These are phyloP conservation scores for Morella rubra DNA, from an alignment of 306 rosid species.

Conservation along the genomic window DNA sequence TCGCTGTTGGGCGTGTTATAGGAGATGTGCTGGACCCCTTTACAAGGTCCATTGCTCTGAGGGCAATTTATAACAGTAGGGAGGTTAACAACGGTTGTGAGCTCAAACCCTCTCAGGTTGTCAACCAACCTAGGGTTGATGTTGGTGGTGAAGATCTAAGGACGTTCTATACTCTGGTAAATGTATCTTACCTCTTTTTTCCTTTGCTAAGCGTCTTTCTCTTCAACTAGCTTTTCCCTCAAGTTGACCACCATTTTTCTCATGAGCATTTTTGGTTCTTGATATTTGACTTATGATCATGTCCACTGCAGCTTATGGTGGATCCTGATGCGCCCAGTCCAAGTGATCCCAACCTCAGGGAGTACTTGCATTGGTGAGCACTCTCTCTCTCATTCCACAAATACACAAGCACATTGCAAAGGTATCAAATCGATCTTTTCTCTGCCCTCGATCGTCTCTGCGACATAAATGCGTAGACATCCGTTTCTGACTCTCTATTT, in stretches of 20 bases:
- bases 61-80: constrained; percentile 28
- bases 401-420: too few species aligned
- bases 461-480: too few species aligned
- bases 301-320: constrained; percentile 47
- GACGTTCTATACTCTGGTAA: constrained; percentile 60
- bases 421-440: too few species aligned
- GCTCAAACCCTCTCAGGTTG: constrained; percentile 54
- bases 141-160: constrained; percentile 57
- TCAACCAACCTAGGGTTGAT: constrained; percentile 47
- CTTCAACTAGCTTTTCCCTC: too few species aligned
- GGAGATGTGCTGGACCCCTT: constrained; percentile 58
- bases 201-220: too few species aligned
- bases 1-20: constrained; percentile 50
- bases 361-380: constrained; percentile 59
- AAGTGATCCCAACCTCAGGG: constrained; percentile 55
- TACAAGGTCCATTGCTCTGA: constrained; percentile 38
- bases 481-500: too few species aligned
- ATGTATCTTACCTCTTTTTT: background rate
- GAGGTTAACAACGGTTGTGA: constrained; percentile 63
- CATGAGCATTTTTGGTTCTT: background rate
- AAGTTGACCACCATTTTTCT: too few species aligned
- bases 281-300: background rate
- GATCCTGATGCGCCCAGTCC: constrained; percentile 75
- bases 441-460: too few species aligned
- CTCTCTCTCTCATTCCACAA: background rate